phyloP scores from a whole-genome alignment of 2,329 filamentous ascomycete species.

The Aschersonia sp. region DNA sequence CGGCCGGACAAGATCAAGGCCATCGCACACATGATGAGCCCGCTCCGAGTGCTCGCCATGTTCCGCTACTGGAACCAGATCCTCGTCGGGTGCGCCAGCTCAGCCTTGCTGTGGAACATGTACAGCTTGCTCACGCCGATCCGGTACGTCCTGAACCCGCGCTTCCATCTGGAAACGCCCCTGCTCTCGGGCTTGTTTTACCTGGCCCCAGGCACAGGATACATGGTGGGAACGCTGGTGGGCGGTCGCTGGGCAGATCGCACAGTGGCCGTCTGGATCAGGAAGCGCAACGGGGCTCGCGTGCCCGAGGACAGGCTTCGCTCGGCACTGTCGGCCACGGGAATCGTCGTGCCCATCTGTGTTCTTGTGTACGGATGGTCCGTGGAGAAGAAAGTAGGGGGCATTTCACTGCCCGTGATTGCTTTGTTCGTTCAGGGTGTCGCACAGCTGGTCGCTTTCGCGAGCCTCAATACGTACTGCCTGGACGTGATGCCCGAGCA shows the following conservation, averaged over 20 bases:
- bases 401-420: conserved; percentile 48
- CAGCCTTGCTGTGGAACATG: conserved; percentile 61
- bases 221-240: conserved; percentile 53
- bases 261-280: conserved; percentile 50
- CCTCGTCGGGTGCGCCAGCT: conserved; percentile 41
- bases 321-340: conserved; percentile 41
- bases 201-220: conserved; percentile 57
- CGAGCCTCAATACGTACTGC: conserved; percentile 66
- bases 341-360: conserved; percentile 41
- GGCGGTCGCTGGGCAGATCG: conserved; percentile 60
- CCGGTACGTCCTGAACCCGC: conserved; percentile 59
- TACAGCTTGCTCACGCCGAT: conserved; percentile 47
- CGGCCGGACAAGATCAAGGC: conserved; percentile 32
- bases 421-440: conserved; percentile 64
- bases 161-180: conserved; percentile 52
- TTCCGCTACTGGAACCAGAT: conserved; percentile 58
- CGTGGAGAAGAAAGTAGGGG: conserved; percentile 33
- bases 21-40: conserved; percentile 51
- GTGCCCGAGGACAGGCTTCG: conserved; percentile 56
- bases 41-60: conserved; percentile 45
- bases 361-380: conserved; percentile 49
- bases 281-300: conserved; percentile 40
- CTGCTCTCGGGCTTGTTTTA: conserved; percentile 60
- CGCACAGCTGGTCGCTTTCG: conserved; percentile 63
- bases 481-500: conserved; percentile 61